A percentile compares a stretch with the other conserved stretches of the same genome.
Conservation (phyloP, 1,139 yeast genomes). For the Candida glucosophila region DNA sequence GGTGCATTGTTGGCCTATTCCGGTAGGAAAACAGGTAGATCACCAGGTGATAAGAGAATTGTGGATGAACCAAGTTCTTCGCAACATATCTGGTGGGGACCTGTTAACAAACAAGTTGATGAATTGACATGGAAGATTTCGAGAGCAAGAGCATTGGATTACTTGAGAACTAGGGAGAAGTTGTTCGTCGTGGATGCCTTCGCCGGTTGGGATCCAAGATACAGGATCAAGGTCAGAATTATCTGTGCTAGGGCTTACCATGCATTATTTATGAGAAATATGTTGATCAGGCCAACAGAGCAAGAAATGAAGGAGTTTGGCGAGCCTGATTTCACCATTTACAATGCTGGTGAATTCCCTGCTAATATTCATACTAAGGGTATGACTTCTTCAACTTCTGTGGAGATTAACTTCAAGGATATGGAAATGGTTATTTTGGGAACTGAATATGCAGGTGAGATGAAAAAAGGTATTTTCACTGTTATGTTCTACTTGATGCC, state of each 20-base stretch:
- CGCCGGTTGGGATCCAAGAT: constrained; percentile 99
- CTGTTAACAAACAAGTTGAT: constrained; percentile 91
- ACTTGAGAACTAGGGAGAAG: constrained; percentile 91
- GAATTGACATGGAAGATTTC: constrained; percentile 94
- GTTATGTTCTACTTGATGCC: constrained; percentile 99
- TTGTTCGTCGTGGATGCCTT: constrained; percentile 92
- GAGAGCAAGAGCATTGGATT: constrained; percentile 94
- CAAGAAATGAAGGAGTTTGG: constrained; percentile 88
- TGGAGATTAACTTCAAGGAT: constrained; percentile 91
- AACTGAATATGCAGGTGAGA: constrained; percentile 98
- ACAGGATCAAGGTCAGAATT: constrained; percentile 92
- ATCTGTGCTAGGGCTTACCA: constrained; percentile 99
- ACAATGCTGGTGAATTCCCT: constrained; percentile 99
- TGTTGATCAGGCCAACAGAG: constrained; percentile 90
- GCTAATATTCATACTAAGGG: constrained; percentile 96
- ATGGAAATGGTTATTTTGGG: constrained; percentile 99
- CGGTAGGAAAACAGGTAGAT: constrained; percentile 95
- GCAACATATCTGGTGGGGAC: constrained; percentile 97
- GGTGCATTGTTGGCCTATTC: constrained; percentile 97
- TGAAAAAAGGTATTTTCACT: constrained; percentile 98
- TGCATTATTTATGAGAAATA: constrained; percentile 95
- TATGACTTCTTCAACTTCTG: constrained; percentile 94
- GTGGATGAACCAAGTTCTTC: constrained; percentile 87
- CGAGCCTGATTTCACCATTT: constrained; percentile 96
- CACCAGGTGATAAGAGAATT: constrained; percentile 97